Conservation (phyloP, 2,329 filamentous ascomycete genomes). For the Aspergillus brunneoviolaceus region DNA sequence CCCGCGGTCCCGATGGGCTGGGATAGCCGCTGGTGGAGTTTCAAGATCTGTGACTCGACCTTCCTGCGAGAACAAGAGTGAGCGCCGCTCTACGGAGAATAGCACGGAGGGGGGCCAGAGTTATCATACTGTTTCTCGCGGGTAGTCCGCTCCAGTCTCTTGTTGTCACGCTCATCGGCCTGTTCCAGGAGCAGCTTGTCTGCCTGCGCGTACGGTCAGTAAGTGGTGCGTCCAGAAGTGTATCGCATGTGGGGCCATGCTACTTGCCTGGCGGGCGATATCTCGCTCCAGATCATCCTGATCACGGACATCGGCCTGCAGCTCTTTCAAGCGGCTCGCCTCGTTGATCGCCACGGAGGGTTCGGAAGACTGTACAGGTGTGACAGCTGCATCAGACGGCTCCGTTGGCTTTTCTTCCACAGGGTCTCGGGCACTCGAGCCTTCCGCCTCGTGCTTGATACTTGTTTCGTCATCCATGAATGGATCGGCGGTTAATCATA, state of each 20-base stretch:
- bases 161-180: slow-evolving; percentile 63
- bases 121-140: slow-evolving; percentile 47
- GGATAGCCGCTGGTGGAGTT: slow-evolving; percentile 56
- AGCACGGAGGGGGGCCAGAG: not conserved
- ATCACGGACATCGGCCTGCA: slow-evolving; percentile 71
- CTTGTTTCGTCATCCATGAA: not conserved
- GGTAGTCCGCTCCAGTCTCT: slow-evolving; percentile 59
- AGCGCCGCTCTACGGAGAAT: not conserved
- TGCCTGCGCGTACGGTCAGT: slow-evolving; percentile 40
- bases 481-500: not conserved
- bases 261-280: slow-evolving; percentile 61
- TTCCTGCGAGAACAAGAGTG: slow-evolving; percentile 43
- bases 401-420: not conserved
- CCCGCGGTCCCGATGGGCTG: slow-evolving; percentile 55
- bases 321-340: slow-evolving; percentile 58
- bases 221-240: not conserved
- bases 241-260: not conserved
- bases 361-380: not conserved
- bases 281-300: slow-evolving; percentile 90
- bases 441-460: not conserved
- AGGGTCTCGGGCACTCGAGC: not conserved
- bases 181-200: slow-evolving; percentile 61
- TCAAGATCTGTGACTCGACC: slow-evolving; percentile 64
- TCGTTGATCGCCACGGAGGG: slow-evolving; percentile 47
- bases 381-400: not conserved